Conservation (phyloP, 495 filamentous ascomycete genomes). For the Penicillium salamii region DNA sequence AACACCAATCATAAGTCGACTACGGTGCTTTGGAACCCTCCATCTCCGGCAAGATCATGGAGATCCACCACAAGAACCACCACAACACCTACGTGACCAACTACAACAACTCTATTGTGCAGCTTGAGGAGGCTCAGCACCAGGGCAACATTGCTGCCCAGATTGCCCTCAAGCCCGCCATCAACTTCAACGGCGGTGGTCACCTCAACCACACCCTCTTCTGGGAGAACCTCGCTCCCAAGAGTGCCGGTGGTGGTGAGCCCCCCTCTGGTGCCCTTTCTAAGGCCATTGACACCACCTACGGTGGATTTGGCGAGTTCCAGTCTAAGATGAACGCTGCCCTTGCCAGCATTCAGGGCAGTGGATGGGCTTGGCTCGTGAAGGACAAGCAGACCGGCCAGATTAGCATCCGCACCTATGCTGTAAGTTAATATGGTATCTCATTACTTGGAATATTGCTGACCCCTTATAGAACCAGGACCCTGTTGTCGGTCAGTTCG, state of each 20-base stretch:
- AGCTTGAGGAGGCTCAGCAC: constrained; percentile 54
- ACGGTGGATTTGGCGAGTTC: constrained; percentile 69
- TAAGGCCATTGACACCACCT: constrained; percentile 73
- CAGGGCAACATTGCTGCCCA: constrained; percentile 58
- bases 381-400: constrained; percentile 75
- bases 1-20: constrained; percentile 55
- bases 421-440: constrained; percentile 39
- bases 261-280: constrained; percentile 61
- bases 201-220: constrained; percentile 92
- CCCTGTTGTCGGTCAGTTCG: constrained; percentile 82
- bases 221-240: constrained; percentile 89
- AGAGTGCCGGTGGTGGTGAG: constrained; percentile 69
- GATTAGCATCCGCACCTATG: constrained; percentile 73
- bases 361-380: constrained; percentile 93
- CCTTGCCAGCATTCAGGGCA: constrained; percentile 86
- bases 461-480: constrained; percentile 70
- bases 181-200: constrained; percentile 97
- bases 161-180: constrained; percentile 76
- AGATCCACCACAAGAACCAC: constrained; percentile 73
- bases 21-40: constrained; percentile 90
- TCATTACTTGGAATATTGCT: constrained; percentile 1
- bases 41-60: constrained; percentile 98
- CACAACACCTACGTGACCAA: constrained; percentile 69
- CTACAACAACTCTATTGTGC: constrained; percentile 59
- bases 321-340: constrained; percentile 75